A percentile compares a stretch with the other conserved stretches of the same genome.
phyloP scores from a whole-genome alignment of 2,329 filamentous ascomycete species.

The Phialocephala subalpina region DNA sequence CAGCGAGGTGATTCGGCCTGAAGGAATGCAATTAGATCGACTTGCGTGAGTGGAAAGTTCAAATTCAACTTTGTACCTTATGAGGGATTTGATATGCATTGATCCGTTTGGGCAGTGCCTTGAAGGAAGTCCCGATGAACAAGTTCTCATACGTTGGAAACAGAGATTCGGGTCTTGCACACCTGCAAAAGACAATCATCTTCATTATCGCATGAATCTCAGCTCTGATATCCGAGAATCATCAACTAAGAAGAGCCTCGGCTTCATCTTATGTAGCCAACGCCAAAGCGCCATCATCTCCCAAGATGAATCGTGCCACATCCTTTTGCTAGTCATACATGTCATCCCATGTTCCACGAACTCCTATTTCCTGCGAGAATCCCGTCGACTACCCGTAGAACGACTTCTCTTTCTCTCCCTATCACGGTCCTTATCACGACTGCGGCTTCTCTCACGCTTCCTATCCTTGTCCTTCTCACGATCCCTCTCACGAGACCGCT shows the following conservation, averaged over 20 bases:
- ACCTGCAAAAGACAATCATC: not conserved
- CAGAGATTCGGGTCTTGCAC: not conserved
- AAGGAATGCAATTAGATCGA: too few species aligned
- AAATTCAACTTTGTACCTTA: too few species aligned
- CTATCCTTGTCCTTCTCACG: slow-evolving; percentile 21
- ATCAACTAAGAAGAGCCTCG: not conserved
- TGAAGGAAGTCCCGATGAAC: too few species aligned
- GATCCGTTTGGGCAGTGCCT: too few species aligned
- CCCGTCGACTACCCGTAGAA: slow-evolving; percentile 1
- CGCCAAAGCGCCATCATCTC: not conserved
- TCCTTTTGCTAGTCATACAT: not conserved
- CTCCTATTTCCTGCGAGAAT: slow-evolving; percentile 1
- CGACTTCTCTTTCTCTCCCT: slow-evolving; percentile 9
- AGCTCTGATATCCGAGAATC: not conserved
- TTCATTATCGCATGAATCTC: slow-evolving; percentile 3
- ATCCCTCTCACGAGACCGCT: slow-evolving; percentile 33
- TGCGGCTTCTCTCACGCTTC: slow-evolving; percentile 2
- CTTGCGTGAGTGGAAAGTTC: too few species aligned
- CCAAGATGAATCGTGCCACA: not conserved
- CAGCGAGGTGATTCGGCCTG: too few species aligned
- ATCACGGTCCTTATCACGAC: slow-evolving; percentile 9
- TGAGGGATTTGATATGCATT: too few species aligned
- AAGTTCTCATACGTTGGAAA: too few species aligned
- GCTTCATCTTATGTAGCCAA: not conserved
- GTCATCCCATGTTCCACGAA: not conserved